Conservation (phyloP, 805 yeast species). For the Saturnispora kantuleensis region DNA sequence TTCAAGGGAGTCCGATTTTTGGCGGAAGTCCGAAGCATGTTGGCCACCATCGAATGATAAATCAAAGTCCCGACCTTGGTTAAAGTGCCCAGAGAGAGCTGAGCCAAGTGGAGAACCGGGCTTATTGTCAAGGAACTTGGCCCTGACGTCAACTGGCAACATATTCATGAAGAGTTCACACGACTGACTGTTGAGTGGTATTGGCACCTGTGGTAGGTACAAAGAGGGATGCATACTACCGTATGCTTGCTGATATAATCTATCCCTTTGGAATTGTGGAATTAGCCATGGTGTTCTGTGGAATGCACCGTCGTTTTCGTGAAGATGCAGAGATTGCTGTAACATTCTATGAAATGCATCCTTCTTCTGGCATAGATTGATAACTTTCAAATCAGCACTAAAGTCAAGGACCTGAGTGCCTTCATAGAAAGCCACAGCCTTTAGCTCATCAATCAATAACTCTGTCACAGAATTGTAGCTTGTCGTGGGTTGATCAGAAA, state of each 20-base stretch:
- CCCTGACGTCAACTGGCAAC: slow-evolving; percentile 20
- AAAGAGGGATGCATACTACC: slow-evolving; percentile 51
- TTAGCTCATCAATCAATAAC: slow-evolving; percentile 39
- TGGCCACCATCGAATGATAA: slow-evolving; percentile 4
- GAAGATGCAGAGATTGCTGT: slow-evolving; percentile 56
- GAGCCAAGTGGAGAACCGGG: neutral
- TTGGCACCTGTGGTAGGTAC: slow-evolving; percentile 52
- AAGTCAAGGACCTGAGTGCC: slow-evolving; percentile 30
- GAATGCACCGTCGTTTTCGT: slow-evolving; percentile 70
- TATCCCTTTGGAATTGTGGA: slow-evolving; percentile 37
- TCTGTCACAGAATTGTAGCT: slow-evolving; percentile 50
- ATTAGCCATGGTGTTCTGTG: slow-evolving; percentile 71
- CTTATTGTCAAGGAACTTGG: slow-evolving; percentile 7
- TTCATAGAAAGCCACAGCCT: slow-evolving; percentile 17
- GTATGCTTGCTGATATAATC: slow-evolving; percentile 36
- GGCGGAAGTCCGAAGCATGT: slow-evolving; percentile 4
- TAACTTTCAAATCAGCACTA: slow-evolving; percentile 47
- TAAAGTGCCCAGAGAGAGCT: too few relatives aligned
- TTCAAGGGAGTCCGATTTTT: slow-evolving; percentile 7
- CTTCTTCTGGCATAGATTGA: slow-evolving; percentile 48
- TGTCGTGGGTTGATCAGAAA: slow-evolving; percentile 62
- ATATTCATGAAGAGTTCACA: slow-evolving; percentile 32
- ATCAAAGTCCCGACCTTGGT: too few relatives aligned
- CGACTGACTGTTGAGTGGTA: slow-evolving; percentile 46
- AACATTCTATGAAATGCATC: slow-evolving; percentile 36